Conservation (phyloP, 768 basidiomycete genomes). For the Russula olivacea region DNA sequence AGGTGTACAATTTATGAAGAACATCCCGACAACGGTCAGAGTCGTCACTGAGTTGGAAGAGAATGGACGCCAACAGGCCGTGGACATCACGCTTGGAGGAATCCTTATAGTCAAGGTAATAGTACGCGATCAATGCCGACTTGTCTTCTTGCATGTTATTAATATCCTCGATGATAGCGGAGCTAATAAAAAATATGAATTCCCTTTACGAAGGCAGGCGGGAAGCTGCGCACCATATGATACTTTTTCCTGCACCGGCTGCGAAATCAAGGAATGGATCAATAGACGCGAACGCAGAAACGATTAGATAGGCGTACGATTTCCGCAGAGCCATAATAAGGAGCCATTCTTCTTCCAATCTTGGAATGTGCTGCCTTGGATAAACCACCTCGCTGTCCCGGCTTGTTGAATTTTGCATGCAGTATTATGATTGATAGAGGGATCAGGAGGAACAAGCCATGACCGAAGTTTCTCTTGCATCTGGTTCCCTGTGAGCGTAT, state of each 20-base stretch:
- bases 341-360: conserved; percentile 1
- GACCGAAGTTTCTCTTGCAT: background rate
- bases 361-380: background rate
- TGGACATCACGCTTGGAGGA: background rate
- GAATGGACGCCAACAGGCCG: background rate
- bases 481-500: background rate
- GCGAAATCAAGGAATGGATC: background rate
- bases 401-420: background rate
- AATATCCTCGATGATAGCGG: background rate
- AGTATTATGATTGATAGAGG: conserved; percentile 1
- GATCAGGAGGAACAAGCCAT: conserved; percentile 10
- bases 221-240: background rate
- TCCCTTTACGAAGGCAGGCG: too few relatives aligned
- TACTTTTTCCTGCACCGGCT: conserved; percentile 10
- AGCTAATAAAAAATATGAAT: background rate
- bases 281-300: too few relatives aligned
- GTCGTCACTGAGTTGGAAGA: background rate
- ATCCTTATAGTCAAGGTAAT: background rate
- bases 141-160: background rate
- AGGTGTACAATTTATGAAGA: background rate
- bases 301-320: background rate
- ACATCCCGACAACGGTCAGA: background rate
- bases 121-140: background rate
- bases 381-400: conserved; percentile 2
- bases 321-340: conserved; percentile 4